Base-by-base conservation (phyloP, 768 basidiomycete genomes). In the Lactifluus pinguis region DNA sequence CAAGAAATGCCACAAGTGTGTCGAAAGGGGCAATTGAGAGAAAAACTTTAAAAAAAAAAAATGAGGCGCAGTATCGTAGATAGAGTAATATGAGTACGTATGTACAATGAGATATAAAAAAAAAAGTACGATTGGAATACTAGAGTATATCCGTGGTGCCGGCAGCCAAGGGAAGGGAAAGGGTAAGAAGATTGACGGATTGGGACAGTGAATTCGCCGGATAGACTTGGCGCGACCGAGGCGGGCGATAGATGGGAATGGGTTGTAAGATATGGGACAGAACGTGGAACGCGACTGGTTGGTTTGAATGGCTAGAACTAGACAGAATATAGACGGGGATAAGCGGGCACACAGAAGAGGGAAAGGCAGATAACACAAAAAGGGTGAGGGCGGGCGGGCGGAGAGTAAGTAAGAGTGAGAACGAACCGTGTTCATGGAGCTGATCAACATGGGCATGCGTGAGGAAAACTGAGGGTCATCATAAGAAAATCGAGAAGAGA, bases 301-400 rank as follows among this genome's bases (percentile, higher is more conserved):
- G 29, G 57, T 29, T 51, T 55, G 58, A 45, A 42, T 38, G 58
- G 61, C 50, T 62, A 60, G 51, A 51, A 59, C 51, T 50, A 52
- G 50, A 62, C 61, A 53, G 34, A 53, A 44, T 50, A 49, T 48
- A 50, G 57, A 61, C 57, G 48, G 51, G 60, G 61, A 61, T 59
- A 62, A 25, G 30, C 39, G 42, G 52, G 49, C 38, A 49, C 41
- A 47, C 30, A 34, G 21, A 48, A 41, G 34, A 52, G 13, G 17
- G 10, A 38, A 48, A 39, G 50, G 47, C 32, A 48, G 47, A 14
- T n/a, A 19, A 8, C 32, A 21, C 21, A 47, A 36, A 51, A 47
- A 45, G 34, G n/a, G 39, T 36, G 9, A 38, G 34, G n/a, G 30
- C 36, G 14, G 32, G 6, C 32, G 32, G 32, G 29, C n/a, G 41